These are phyloP conservation scores for Wickerhamiella azymoides DNA, from an alignment of 805 yeast genomes.

Conservation along the genomic window DNA sequence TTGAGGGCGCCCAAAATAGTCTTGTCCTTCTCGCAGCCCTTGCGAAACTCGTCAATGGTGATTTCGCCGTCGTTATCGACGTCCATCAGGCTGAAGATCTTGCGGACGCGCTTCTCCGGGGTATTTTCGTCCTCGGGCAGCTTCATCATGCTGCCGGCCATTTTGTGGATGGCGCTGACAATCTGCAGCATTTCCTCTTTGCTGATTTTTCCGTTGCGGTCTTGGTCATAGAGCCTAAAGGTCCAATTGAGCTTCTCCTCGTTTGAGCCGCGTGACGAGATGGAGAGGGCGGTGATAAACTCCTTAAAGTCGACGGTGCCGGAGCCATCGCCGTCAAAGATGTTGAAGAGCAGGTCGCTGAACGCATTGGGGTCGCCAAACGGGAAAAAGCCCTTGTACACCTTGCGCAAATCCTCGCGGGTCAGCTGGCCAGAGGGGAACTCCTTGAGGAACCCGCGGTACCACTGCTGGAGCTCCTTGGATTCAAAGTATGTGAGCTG, in stretches of 20 bases:
- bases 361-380: slow-evolving; percentile 94
- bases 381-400: slow-evolving; percentile 93
- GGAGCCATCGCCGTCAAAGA: slow-evolving; percentile 68
- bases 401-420: slow-evolving; percentile 76
- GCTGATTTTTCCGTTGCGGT: slow-evolving; percentile 60
- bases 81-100: slow-evolving; percentile 62
- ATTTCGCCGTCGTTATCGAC: slow-evolving; percentile 57
- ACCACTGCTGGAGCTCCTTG: slow-evolving; percentile 95
- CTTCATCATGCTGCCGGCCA: slow-evolving; percentile 91
- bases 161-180: slow-evolving; percentile 72
- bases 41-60: slow-evolving; percentile 71
- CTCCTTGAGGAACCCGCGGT: slow-evolving; percentile 86
- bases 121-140: slow-evolving; percentile 81
- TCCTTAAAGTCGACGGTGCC: slow-evolving; percentile 85
- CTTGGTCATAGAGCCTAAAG: slow-evolving; percentile 72
- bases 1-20: slow-evolving; percentile 62
- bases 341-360: slow-evolving; percentile 75
- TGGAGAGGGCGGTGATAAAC: slow-evolving; percentile 74
- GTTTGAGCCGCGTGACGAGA: slow-evolving; percentile 71
- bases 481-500: slow-evolving; percentile 84
- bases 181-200: slow-evolving; percentile 70
- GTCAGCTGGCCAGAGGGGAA: slow-evolving; percentile 84
- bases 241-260: slow-evolving; percentile 86
- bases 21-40: slow-evolving; percentile 66
- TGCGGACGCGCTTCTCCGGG: slow-evolving; percentile 74